Conservation (phyloP, 1,139 yeast species). For the Debaryomyces udenii region DNA sequence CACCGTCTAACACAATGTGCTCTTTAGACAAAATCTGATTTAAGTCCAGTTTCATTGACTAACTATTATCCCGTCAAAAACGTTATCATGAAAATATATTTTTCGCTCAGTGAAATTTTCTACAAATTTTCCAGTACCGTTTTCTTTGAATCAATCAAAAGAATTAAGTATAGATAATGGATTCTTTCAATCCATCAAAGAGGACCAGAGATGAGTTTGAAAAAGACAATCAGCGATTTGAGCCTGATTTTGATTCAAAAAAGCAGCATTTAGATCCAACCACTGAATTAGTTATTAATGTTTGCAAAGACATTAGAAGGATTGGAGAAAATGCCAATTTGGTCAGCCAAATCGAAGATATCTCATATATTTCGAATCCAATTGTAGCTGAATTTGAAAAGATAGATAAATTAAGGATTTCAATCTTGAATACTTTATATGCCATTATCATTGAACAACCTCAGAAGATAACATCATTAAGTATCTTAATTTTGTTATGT, state of each 20-base stretch:
- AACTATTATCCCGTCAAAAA: no score
- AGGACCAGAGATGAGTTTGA: constrained; percentile 48
- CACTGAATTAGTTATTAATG: constrained; percentile 44
- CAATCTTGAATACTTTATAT: constrained; percentile 62
- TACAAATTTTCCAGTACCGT: background rate
- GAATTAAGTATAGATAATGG: constrained; percentile 10
- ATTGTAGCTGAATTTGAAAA: constrained; percentile 70
- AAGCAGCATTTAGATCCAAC: constrained; percentile 47
- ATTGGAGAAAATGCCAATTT: constrained; percentile 66
- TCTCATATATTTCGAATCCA: constrained; percentile 66
- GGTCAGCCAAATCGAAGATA: constrained; percentile 59
- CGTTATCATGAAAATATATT: background rate
- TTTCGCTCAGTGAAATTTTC: background rate
- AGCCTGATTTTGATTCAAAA: constrained; percentile 27
- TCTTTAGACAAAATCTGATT: background rate
- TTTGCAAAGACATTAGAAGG: constrained; percentile 60
- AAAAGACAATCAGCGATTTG: constrained; percentile 21
- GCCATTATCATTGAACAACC: constrained; percentile 88
- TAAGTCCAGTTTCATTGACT: background rate
- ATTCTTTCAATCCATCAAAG: constrained; percentile 23
- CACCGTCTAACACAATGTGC: constrained; percentile 26
- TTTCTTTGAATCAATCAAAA: background rate
- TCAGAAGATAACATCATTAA: constrained; percentile 74
- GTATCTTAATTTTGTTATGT: constrained; percentile 70
- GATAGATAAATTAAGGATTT: constrained; percentile 62